Evolutionary conservation across 345 rosid species (phyloP).

Genomic region (rapeseed (Brassica napus)): DNA sequence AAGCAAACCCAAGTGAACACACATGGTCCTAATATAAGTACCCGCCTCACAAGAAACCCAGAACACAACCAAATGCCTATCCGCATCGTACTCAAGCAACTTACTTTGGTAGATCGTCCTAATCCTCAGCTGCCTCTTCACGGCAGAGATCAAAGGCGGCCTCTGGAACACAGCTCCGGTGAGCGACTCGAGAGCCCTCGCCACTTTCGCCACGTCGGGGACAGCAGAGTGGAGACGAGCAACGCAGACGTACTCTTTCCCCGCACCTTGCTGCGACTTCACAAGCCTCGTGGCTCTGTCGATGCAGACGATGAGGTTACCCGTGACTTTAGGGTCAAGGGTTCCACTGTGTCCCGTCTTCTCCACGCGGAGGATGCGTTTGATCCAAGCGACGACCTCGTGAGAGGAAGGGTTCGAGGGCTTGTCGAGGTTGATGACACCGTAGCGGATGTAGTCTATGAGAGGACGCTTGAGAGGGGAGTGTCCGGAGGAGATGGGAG

Average conservation of each 20-base stretch:
- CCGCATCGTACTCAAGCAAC: constrained; percentile 77
- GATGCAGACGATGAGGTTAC: constrained; percentile 90
- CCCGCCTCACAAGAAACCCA: constrained; percentile 99
- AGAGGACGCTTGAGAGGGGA: constrained; percentile 92
- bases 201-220: constrained; percentile 77
- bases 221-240: constrained; percentile 84
- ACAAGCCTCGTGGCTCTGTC: constrained; percentile 95
- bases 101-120: constrained; percentile 88
- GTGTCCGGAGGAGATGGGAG: constrained; percentile 80
- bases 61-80: constrained; percentile 86
- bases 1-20: constrained; percentile 88
- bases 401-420: constrained; percentile 97
- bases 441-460: constrained; percentile 78
- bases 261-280: constrained; percentile 96
- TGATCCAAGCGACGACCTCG: constrained; percentile 98
- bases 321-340: constrained; percentile 95
- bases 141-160: constrained; percentile 92
- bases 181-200: constrained; percentile 81
- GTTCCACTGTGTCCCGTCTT: constrained; percentile 97
- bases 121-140: constrained; percentile 91
- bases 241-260: constrained; percentile 91
- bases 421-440: constrained; percentile 83
- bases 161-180: constrained; percentile 95
- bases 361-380: constrained; percentile 82
- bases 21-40: constrained; percentile 89